Evolutionary conservation across 495 filamentous ascomycete genomes (phyloP).

Genomic region (Penicillium desertorum): DNA sequence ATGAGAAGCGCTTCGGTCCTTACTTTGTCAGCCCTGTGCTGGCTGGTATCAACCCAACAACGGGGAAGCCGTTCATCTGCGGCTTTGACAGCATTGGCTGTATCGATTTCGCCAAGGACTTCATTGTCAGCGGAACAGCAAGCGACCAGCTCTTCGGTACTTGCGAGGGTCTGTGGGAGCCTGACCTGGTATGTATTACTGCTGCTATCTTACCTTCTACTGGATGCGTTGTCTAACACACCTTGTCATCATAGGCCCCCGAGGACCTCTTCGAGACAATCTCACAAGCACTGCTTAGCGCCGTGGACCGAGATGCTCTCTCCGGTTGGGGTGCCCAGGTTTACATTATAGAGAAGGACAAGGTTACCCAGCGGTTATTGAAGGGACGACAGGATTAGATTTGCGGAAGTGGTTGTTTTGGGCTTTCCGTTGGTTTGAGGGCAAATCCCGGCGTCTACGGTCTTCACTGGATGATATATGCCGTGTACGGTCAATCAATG

Average conservation of each 20-base stretch:
- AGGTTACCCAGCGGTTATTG: conserved; percentile 95
- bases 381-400: conserved; percentile 79
- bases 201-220: background rate
- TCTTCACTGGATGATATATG: conserved; percentile 35
- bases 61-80: conserved; percentile 93
- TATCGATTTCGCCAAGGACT: conserved; percentile 99
- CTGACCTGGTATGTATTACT: conserved; percentile 70
- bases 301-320: conserved; percentile 92
- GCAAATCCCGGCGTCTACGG: conserved; percentile 32
- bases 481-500: conserved; percentile 24
- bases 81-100: conserved; percentile 99
- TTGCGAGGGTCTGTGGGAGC: conserved; percentile 98
- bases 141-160: conserved; percentile 98
- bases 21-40: conserved; percentile 95
- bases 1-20: conserved; percentile 93
- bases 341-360: conserved; percentile 99
- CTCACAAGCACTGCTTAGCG: conserved; percentile 93
- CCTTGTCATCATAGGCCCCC: conserved; percentile 57
- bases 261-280: conserved; percentile 98
- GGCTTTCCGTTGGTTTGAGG: conserved; percentile 31
- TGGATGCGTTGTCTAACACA: conserved; percentile 24
- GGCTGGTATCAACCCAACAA: conserved; percentile 89
- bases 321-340: conserved; percentile 98
- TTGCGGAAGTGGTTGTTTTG: conserved; percentile 23
- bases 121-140: conserved; percentile 95